Evolutionary conservation across 768 basidiomycete genomes (phyloP).

Genomic region (Erythrobasidium yunnanense): DNA sequence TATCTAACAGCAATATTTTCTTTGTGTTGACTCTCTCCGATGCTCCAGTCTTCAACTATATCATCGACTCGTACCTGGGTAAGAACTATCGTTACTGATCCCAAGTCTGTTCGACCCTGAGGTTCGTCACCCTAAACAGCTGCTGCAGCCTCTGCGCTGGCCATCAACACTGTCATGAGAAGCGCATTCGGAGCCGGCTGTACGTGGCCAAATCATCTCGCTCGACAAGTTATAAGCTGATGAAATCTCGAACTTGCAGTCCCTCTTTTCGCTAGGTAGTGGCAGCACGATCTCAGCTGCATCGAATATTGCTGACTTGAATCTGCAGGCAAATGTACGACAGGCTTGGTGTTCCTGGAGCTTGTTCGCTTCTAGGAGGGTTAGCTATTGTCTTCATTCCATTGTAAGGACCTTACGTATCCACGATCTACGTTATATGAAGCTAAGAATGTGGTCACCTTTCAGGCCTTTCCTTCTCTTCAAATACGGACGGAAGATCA

Average conservation of each 20-base stretch:
- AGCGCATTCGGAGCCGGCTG: slow-evolving; percentile 34
- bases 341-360: slow-evolving; percentile 28
- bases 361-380: slow-evolving; percentile 30
- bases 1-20: slow-evolving; percentile 12
- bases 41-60: slow-evolving; percentile 28
- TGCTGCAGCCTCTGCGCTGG: slow-evolving; percentile 35
- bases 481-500: slow-evolving; percentile 32
- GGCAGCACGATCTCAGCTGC: slow-evolving; percentile 29
- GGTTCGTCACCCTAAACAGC: no score
- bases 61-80: slow-evolving; percentile 28
- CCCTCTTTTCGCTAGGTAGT: slow-evolving; percentile 32
- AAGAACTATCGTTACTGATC: no score
- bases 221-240: background rate
- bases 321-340: slow-evolving; percentile 33
- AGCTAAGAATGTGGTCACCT: no score
- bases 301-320: slow-evolving; percentile 25
- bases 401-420: no score
- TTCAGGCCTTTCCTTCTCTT: slow-evolving; percentile 30
- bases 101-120: no score
- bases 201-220: background rate
- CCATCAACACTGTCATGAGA: slow-evolving; percentile 34
- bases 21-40: slow-evolving; percentile 27
- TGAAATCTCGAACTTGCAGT: slow-evolving; percentile 33
- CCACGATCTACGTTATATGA: no score
- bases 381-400: slow-evolving; percentile 26